Evolutionary conservation across 345 rosid genomes (phyloP).

Genomic region (Hibiscus mutabilis): DNA sequence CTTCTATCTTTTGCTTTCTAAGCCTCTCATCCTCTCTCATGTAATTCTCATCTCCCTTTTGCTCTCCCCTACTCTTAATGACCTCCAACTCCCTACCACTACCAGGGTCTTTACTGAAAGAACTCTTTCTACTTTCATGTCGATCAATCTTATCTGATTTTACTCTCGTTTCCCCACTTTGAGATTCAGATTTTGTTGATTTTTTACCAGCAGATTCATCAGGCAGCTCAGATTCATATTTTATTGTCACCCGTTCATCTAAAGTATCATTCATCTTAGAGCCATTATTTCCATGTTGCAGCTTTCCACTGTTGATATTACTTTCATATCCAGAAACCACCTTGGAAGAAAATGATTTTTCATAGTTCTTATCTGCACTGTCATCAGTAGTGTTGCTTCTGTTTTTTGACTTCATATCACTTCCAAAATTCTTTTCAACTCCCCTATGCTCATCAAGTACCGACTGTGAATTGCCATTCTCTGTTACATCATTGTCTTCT

Average conservation of each 20-base stretch:
- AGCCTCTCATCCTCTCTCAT: constrained; percentile 7
- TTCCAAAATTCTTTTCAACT: constrained; percentile 2
- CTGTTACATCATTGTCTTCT: constrained; percentile 17
- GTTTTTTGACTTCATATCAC: not conserved
- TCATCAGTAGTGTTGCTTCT: not conserved
- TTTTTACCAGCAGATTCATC: constrained; percentile 20
- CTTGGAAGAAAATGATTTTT: constrained; percentile 1
- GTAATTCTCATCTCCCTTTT: constrained; percentile 8
- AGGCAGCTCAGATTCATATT: constrained; percentile 25
- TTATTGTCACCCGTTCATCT: constrained; percentile 11
- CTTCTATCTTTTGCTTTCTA: constrained; percentile 6
- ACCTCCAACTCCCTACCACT: constrained; percentile 7
- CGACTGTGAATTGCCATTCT: constrained; percentile 26
- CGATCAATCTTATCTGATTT: constrained; percentile 31
- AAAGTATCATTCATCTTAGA: constrained; percentile 1
- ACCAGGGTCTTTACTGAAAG: constrained; percentile 6
- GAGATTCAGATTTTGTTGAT: constrained; percentile 27
- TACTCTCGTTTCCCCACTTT: constrained; percentile 26
- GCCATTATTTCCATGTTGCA: constrained; percentile 13
- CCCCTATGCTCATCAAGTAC: not conserved
- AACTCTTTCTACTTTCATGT: constrained; percentile 37
- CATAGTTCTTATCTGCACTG: not conserved
- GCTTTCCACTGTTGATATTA: constrained; percentile 22
- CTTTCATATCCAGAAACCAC: constrained; percentile 12
- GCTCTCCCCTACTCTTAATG: constrained; percentile 6